Base-by-base conservation (phyloP, 2,329 filamentous ascomycete genomes). In the Colletotrichum zoysiae region DNA sequence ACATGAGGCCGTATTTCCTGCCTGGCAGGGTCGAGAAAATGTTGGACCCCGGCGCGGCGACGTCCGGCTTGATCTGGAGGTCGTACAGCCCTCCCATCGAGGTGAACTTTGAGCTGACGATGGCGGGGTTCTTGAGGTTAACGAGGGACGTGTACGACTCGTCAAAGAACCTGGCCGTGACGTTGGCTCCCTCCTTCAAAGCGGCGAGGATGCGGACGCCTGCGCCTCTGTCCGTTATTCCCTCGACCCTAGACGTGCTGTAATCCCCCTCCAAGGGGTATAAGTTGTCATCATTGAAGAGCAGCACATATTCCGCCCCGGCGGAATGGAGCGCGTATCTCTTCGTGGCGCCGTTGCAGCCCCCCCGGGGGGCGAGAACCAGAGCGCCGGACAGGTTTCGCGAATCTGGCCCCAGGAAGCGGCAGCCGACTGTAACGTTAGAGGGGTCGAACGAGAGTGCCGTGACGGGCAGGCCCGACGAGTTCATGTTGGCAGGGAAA, bases 11-110 rank as follows among this genome's bases (percentile, higher is more conserved):
- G 73, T 87, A 89, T 12, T 70, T 74, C 33, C 80, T 79, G 33
- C 83, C 78, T 1, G 83, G 81, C 56, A 83, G 84, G 2, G 86
- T 88, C 55, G 85, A 87, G 65, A 86, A 80, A 58, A 89, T 87
- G 40, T 83, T 79, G 61, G 82, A 83, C 16, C 87, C 86, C 1
- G 86, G 86, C 0, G 85, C 83, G 18, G 83, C 82, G 60, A 88
- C 78, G 59, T 88, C 84, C 5, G 86, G 86, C 74, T 87, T 87
- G 64, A 87, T 79, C 38, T 84, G 78, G 3, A 87, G 79, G 66
- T 88, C 86, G 72, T 85, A 86, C 0, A 83, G 84, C 1, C 85
- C 85, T 1, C 86, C 86, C 86, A 86, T 88, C 30, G 84, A 84
- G 7, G 84, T 86, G 75, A 83, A 88, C 14, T n/a, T 35, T 7